These are phyloP conservation scores for Pseudotsuga menziesii DNA, from an alignment of 75 land plant species.

Conservation along the genomic window DNA sequence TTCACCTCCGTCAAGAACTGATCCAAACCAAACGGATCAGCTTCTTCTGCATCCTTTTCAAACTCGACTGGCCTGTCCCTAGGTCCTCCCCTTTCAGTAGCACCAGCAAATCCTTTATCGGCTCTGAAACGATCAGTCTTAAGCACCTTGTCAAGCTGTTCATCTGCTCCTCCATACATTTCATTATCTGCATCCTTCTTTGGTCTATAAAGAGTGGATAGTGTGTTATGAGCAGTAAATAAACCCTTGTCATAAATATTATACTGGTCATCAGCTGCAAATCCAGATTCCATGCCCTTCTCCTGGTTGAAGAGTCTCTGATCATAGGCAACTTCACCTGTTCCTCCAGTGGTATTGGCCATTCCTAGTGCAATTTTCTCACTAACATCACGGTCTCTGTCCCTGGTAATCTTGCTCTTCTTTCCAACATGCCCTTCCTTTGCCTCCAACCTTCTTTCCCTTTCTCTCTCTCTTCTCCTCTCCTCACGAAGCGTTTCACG, in stretches of 20 bases:
- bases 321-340: conserved; percentile 85
- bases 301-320: conserved; percentile 96
- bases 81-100: conserved; percentile 70
- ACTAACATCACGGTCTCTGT: conserved; percentile 92
- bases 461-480: conserved; percentile 79
- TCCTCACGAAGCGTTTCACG: conserved; percentile 79
- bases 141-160: conserved; percentile 83
- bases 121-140: conserved; percentile 93
- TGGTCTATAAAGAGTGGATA: conserved; percentile 79
- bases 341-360: conserved; percentile 60
- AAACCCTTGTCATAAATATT: conserved; percentile 85
- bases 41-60: conserved; percentile 77
- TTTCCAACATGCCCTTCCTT: conserved; percentile 82
- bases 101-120: conserved; percentile 85
- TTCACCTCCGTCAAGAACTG: conserved; percentile 97
- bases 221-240: conserved; percentile 67
- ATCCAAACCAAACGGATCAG: conserved; percentile 95
- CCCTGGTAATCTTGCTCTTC: conserved; percentile 92
- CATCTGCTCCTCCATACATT: conserved; percentile 89
- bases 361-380: conserved; percentile 98
- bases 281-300: conserved; percentile 96
- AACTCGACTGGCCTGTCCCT: conserved; percentile 95
- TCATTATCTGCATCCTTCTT: conserved; percentile 87
- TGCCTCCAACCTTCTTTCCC: conserved; percentile 83
- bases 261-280: conserved; percentile 88